Percentiles rank a stretch among this genome's conserved stretches.
These are phyloP conservation scores for Annulohypoxylon moriforme DNA, from an alignment of 495 filamentous ascomycete species.

Conservation along the genomic window DNA sequence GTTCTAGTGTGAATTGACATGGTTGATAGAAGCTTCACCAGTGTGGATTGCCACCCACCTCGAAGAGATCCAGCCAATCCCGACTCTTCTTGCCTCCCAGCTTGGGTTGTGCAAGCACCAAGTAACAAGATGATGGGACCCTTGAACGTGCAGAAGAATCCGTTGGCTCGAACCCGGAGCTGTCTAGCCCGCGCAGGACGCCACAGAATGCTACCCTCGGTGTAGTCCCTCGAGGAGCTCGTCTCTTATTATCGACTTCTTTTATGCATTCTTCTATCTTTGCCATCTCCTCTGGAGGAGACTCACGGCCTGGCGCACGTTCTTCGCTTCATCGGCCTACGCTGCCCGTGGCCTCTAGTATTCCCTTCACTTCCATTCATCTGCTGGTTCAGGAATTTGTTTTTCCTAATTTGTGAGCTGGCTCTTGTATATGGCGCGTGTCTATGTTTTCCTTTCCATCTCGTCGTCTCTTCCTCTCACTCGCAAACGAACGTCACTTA, in stretches of 20 bases:
- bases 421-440: constrained; percentile 45
- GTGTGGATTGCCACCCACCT: constrained; percentile 28
- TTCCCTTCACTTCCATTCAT: constrained; percentile 54
- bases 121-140: constrained; percentile 30
- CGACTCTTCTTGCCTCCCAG: constrained; percentile 6
- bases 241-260: constrained; percentile 45
- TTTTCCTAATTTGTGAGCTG: constrained; percentile 58
- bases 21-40: constrained; percentile 37
- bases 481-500: constrained; percentile 38
- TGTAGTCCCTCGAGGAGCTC: constrained; percentile 30
- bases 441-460: constrained; percentile 38
- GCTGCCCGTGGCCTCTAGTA: constrained; percentile 39
- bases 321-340: constrained; percentile 43
- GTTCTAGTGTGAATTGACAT: constrained; percentile 33
- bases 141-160: constrained; percentile 36
- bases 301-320: constrained; percentile 40
- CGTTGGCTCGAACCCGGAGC: constrained; percentile 42
- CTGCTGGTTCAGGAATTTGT: constrained; percentile 59
- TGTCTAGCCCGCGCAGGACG: constrained; percentile 44
- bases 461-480: constrained; percentile 41
- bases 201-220: constrained; percentile 33
- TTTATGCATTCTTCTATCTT: constrained; percentile 40
- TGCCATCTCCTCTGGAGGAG: constrained; percentile 49
- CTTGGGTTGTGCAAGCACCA: constrained; percentile 31
- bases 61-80: constrained; percentile 31